phyloP scores from a whole-genome alignment of 2,329 filamentous ascomycete species.

The Penicillium frequentans region DNA sequence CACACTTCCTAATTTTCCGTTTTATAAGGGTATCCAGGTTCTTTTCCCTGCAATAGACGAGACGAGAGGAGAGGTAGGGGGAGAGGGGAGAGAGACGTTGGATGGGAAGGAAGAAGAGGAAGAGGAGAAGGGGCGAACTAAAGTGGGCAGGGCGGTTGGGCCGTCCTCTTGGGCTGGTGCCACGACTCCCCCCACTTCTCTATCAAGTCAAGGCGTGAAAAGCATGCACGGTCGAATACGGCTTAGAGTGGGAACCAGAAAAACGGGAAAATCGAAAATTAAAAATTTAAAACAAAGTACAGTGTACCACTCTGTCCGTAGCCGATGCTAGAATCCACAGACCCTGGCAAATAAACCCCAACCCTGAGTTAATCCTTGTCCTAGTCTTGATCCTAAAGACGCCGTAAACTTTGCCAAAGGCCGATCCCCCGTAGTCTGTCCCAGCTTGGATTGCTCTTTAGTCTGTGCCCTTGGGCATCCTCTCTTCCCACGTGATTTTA shows the following conservation, averaged over 20 bases:
- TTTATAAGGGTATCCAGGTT: not conserved
- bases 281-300: not conserved
- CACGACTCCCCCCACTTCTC: constrained; percentile 39
- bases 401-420: constrained; percentile 3
- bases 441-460: constrained; percentile 22
- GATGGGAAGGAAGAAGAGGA: constrained; percentile 16
- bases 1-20: not conserved
- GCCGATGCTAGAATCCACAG: not conserved
- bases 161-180: constrained; percentile 42
- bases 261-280: not conserved
- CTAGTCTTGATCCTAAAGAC: not conserved
- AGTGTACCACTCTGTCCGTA: constrained; percentile 7
- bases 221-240: constrained; percentile 33
- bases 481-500: not conserved
- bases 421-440: constrained; percentile 16
- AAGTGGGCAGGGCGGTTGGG: constrained; percentile 39
- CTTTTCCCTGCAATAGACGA: not conserved
- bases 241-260: constrained; percentile 22
- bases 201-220: constrained; percentile 20
- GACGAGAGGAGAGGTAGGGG: constrained; percentile 5
- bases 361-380: constrained; percentile 2
- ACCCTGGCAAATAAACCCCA: constrained; percentile 4
- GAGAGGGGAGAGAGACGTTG: constrained; percentile 5
- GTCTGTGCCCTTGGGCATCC: constrained; percentile 20
- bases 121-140: constrained; percentile 33